Evolutionary conservation across 805 yeast species (phyloP).

Genomic region (Candida sphagnicola): DNA sequence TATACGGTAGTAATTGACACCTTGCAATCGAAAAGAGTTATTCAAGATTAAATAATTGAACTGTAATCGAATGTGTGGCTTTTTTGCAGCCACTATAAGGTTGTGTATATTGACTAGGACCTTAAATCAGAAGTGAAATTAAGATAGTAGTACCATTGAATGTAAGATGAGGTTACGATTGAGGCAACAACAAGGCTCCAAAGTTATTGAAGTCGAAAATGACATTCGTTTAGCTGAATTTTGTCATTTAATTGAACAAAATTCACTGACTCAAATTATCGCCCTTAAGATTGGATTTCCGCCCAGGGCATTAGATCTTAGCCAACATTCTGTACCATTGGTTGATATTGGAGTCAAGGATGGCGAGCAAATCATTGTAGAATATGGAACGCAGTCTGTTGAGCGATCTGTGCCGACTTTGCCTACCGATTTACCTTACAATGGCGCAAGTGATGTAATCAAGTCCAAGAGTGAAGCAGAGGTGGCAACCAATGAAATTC

Average conservation of each 20-base stretch:
- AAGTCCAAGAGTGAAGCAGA: neutral
- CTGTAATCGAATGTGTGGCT: too few relatives aligned
- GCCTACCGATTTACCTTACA: too few relatives aligned
- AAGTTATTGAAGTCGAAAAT: slow-evolving; percentile 24
- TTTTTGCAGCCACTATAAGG: neutral
- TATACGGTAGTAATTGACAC: too few relatives aligned
- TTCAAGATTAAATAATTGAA: too few relatives aligned
- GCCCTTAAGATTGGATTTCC: slow-evolving; percentile 58
- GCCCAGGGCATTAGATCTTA: slow-evolving; percentile 42
- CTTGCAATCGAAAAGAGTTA: too few relatives aligned
- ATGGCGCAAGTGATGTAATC: neutral
- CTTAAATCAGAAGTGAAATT: too few relatives aligned
- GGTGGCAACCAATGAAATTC: slow-evolving; percentile 15
- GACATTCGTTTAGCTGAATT: slow-evolving; percentile 33
- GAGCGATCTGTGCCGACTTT: too few relatives aligned
- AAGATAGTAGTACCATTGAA: too few relatives aligned
- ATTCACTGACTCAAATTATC: slow-evolving; percentile 2
- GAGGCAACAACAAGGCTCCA: slow-evolving; percentile 6
- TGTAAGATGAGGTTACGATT: slow-evolving; percentile 9
- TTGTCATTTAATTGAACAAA: slow-evolving; percentile 4
- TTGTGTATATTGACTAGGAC: neutral
- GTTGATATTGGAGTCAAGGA: slow-evolving; percentile 44
- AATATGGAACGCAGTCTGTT: slow-evolving; percentile 9
- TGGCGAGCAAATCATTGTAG: slow-evolving; percentile 57
- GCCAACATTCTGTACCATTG: slow-evolving; percentile 16